Evolutionary conservation across 1,284 basidiomycete species (phyloP), one percentile per base, ranked within the genome.

Genomic region (Marasmius tenuissimus): DNA sequence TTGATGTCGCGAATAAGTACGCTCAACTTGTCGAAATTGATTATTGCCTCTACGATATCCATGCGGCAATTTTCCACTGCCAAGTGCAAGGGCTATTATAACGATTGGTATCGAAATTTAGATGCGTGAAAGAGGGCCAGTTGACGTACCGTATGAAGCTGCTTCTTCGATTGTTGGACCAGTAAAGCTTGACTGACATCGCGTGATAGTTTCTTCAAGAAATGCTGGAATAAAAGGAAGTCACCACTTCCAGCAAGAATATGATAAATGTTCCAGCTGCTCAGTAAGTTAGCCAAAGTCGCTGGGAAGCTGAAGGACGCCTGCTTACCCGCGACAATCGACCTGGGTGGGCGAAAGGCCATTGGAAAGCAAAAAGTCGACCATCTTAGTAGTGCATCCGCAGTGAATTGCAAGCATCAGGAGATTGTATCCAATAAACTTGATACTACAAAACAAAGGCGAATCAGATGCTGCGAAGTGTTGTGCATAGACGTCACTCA

Each of bases 221-320:
- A 66, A 67, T 84, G 76, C 18, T 77, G 68, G 10, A 86, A 66
- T 22, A 81, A 61, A 0, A 71, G 67, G 18, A 67, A 63, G 16
- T 71, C 58, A 5, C 34, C 52, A 56, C 73, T 70, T 1, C 59
- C 37, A 64, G 76, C 79, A 35, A 82, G 69, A n/a, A 79, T 69
- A 67, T 87, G 85, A 61, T 79, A 81, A 14, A 86, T 77, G 65
- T 87, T 87, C 76, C 76, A 83, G 8, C 85, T 86, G 61, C 66
- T n/a, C 38, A 48, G 57, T 45, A 47, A 2, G 37, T 34, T 11
- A 59, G 34, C n/a, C 16, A 22, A 5, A n/a, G 39, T 37, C 39
- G 18, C 22, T 1, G 16, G 33, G 35, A 45, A 55, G 22, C 40
- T 48, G 45, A 22, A 14, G 42, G 9, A 40, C 1, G 4, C 68